phyloP scores from a whole-genome alignment of 2,329 filamentous ascomycete genomes.

The Phyllachora maydis region DNA sequence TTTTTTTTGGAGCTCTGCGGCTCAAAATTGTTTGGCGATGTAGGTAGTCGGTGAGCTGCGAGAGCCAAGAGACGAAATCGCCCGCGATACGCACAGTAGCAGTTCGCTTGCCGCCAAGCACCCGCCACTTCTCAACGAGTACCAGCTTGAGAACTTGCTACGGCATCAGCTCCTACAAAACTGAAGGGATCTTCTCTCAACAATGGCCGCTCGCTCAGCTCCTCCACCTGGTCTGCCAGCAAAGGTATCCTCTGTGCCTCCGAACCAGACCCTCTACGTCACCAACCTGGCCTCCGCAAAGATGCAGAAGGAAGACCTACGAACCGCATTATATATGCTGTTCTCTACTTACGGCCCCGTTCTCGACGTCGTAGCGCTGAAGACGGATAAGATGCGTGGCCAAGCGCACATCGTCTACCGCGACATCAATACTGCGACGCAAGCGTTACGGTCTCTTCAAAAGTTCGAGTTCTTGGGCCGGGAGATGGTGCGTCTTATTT shows the following conservation, averaged over 20 bases:
- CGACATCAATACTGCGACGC: conserved; percentile 77
- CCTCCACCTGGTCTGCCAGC: conserved; percentile 11
- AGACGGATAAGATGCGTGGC: conserved; percentile 81
- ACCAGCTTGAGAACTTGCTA: background rate
- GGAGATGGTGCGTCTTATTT: conserved; percentile 47
- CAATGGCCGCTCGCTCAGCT: conserved; percentile 14
- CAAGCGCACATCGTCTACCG: conserved; percentile 87
- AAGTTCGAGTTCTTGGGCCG: conserved; percentile 72
- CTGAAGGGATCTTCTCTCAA: conserved; percentile 14
- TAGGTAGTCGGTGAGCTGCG: too few species aligned
- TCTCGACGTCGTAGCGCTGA: conserved; percentile 76
- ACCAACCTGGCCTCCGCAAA: conserved; percentile 73
- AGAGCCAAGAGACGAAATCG: background rate
- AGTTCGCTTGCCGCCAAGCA: too few species aligned
- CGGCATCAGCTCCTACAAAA: background rate
- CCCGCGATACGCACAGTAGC: too few species aligned
- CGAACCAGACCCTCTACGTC: conserved; percentile 74
- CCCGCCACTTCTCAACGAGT: too few species aligned
- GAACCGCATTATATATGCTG: conserved; percentile 74
- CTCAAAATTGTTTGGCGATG: too few species aligned
- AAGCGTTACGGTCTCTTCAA: conserved; percentile 78
- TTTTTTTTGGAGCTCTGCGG: too few species aligned
- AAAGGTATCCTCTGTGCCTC: conserved; percentile 32
- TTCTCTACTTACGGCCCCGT: conserved; percentile 89
- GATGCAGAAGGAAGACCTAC: conserved; percentile 72